Percentiles rank a stretch among this genome's conserved stretches.
Conservation (phyloP, 2,329 filamentous ascomycete genomes). For the Aureobasidium zeae region DNA sequence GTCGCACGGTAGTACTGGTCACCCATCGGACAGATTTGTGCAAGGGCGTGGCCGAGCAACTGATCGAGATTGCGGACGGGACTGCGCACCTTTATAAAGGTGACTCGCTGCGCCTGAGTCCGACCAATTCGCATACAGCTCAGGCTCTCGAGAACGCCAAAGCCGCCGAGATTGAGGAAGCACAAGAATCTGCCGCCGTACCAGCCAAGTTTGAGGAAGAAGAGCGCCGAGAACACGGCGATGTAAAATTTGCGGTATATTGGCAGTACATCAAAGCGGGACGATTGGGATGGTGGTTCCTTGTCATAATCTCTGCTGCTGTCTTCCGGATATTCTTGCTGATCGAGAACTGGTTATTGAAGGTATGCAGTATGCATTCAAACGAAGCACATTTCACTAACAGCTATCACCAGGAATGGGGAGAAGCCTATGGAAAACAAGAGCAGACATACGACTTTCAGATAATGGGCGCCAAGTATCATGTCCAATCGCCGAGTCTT, state of each 20-base stretch:
- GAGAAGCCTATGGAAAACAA: constrained; percentile 55
- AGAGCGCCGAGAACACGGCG: constrained; percentile 63
- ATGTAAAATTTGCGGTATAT: constrained; percentile 67
- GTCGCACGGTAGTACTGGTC: constrained; percentile 48
- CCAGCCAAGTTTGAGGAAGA: constrained; percentile 73
- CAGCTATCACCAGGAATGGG: constrained; percentile 52
- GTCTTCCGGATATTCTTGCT: constrained; percentile 57
- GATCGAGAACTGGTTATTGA: constrained; percentile 68
- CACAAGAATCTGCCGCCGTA: constrained; percentile 43
- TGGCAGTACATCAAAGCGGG: constrained; percentile 80
- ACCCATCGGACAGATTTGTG: constrained; percentile 64
- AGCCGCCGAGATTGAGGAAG: constrained; percentile 27
- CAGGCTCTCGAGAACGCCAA: constrained; percentile 23
- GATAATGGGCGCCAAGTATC: neutral
- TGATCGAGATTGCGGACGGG: constrained; percentile 60
- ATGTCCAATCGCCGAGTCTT: constrained; percentile 7
- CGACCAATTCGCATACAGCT: constrained; percentile 17
- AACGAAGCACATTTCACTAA: neutral
- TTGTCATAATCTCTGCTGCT: constrained; percentile 54
- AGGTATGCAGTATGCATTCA: constrained; percentile 31
- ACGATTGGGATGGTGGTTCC: constrained; percentile 61
- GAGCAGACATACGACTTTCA: constrained; percentile 14
- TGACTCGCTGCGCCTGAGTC: constrained; percentile 17
- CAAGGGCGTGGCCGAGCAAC: constrained; percentile 60
- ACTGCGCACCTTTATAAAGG: constrained; percentile 32